Conservation (phyloP, 768 basidiomycete genomes). For the Dioszegia aurantiaca region DNA sequence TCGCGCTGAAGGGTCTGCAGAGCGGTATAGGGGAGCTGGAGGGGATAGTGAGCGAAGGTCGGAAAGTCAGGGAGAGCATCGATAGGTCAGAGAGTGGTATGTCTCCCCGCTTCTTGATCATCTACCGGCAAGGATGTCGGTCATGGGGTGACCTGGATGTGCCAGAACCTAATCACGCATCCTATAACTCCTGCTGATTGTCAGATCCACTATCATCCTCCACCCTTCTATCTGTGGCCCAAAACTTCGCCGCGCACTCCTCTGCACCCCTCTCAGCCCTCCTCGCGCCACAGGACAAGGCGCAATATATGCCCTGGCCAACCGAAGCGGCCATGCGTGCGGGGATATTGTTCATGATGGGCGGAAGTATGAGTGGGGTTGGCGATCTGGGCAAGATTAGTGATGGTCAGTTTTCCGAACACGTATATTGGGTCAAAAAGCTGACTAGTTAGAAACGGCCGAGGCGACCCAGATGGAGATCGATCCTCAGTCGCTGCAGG, state of each 20-base stretch:
- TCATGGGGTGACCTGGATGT: too few relatives aligned
- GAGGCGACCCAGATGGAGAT: conserved; percentile 11
- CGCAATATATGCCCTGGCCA: conserved; percentile 39
- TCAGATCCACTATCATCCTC: conserved; percentile 28
- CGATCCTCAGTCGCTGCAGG: conserved; percentile 3
- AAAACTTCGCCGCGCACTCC: conserved; percentile 30
- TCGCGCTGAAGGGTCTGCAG: conserved; percentile 24
- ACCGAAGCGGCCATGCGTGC: conserved; percentile 38
- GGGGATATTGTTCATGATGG: conserved; percentile 38
- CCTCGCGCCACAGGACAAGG: conserved; percentile 27
- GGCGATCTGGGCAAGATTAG: conserved; percentile 34
- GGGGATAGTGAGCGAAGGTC: conserved; percentile 23
- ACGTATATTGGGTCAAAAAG: not conserved
- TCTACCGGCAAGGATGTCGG: too few relatives aligned
- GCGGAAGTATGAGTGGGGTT: conserved; percentile 41
- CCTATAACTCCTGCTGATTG: not conserved
- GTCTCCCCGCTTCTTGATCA: conserved; percentile 7
- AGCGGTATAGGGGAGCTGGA: conserved; percentile 32
- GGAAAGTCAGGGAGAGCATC: conserved; percentile 19
- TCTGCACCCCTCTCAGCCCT: conserved; percentile 38
- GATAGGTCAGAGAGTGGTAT: conserved; percentile 29
- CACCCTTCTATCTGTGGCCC: conserved; percentile 30
- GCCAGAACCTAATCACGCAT: too few relatives aligned
- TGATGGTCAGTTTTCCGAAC: conserved; percentile 27
- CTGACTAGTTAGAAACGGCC: conserved; percentile 13